Evolutionary conservation across 352 stramenopile genomes (phyloP).

Genomic region (Phytophthora agathidicida): DNA sequence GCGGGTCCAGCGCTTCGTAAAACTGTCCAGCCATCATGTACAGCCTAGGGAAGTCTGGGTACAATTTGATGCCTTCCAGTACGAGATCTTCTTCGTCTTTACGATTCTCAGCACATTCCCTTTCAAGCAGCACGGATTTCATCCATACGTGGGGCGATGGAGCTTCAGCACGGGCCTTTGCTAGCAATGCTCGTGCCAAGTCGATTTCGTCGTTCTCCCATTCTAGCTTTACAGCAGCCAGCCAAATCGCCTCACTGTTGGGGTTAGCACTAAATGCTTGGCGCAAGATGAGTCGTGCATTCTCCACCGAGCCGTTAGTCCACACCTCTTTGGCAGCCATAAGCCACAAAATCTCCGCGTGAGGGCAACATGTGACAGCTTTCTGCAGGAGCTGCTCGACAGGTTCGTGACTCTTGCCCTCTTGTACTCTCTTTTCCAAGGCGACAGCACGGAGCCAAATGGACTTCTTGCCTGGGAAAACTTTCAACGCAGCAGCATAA

Average conservation of each 20-base stretch:
- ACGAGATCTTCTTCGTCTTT: constrained; percentile 88
- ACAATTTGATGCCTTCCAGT: constrained; percentile 90
- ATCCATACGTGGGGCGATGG: constrained; percentile 96
- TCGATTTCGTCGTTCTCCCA: constrained; percentile 98
- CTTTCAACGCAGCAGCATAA: constrained; percentile 90
- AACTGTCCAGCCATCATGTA: constrained; percentile 99
- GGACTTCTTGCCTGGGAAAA: constrained; percentile 92
- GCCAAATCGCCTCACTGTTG: constrained; percentile 94
- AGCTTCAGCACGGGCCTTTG: constrained; percentile 80
- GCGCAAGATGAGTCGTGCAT: constrained; percentile 93
- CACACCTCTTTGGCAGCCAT: constrained; percentile 98
- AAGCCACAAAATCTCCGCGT: constrained; percentile 97
- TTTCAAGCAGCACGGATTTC: constrained; percentile 98
- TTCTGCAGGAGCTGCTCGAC: constrained; percentile 91
- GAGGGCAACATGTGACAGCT: constrained; percentile 93
- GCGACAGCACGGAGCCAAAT: constrained; percentile 96
- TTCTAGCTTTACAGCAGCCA: constrained; percentile 99
- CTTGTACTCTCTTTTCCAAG: constrained; percentile 96
- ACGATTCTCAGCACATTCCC: constrained; percentile 72
- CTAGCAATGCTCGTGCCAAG: constrained; percentile 84
- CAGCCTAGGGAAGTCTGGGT: constrained; percentile 94
- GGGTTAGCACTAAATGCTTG: constrained; percentile 97
- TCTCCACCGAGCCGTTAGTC: constrained; percentile 92
- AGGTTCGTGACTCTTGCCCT: constrained; percentile 71
- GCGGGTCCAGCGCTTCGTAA: constrained; percentile 66